A percentile compares a stretch with the other conserved stretches of the same genome.
Conservation (phyloP, 306 rosid species). For the Luffa aegyptiaca region DNA sequence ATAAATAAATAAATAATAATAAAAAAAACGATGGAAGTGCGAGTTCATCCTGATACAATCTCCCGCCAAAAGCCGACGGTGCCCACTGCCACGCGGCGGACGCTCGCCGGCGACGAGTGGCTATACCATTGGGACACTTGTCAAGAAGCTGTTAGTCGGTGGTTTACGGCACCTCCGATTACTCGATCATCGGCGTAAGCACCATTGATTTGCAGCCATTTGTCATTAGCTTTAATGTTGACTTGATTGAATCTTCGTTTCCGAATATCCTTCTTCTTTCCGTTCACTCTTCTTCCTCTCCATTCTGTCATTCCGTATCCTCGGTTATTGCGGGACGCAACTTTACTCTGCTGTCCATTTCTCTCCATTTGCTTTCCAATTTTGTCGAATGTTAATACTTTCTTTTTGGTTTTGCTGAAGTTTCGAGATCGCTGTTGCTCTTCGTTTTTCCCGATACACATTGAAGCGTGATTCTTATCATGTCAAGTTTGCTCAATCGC, state of each 20-base stretch:
- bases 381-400: background rate
- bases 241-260: background rate
- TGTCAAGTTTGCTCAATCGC: conserved; percentile 84
- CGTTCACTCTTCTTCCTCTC: background rate
- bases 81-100: background rate
- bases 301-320: background rate
- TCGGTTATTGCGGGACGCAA: background rate
- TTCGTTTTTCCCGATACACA: background rate
- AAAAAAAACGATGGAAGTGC: background rate
- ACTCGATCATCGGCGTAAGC: background rate
- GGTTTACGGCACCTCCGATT: background rate
- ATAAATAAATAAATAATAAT: too few species aligned
- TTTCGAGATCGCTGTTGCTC: background rate
- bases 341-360: background rate
- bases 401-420: background rate
- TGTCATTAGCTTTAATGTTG: background rate
- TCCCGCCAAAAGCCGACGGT: background rate
- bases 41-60: background rate
- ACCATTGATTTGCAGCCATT: background rate
- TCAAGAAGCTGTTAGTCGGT: background rate
- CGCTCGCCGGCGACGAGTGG: background rate
- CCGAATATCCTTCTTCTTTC: background rate
- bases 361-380: background rate
- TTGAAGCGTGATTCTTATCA: conserved; percentile 8
- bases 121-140: background rate